Conservation (phyloP, 345 rosid genomes). For the Eucalyptus erythrocorys region DNA sequence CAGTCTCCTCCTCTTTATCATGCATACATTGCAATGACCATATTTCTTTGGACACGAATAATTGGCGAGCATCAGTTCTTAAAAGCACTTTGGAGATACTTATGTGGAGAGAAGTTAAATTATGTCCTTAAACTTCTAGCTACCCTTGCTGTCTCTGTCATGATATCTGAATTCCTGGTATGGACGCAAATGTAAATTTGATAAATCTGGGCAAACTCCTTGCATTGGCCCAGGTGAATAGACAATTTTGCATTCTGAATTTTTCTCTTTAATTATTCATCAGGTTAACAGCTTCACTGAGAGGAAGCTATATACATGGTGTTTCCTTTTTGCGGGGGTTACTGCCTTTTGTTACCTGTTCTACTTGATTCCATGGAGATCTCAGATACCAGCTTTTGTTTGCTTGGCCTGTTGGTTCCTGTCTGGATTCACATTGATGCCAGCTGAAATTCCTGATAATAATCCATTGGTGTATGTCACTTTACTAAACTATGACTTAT, state of each 20-base stretch:
- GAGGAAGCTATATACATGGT: slow-evolving; percentile 90
- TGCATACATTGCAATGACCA: slow-evolving; percentile 78
- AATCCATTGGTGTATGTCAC: slow-evolving; percentile 71
- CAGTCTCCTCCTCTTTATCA: slow-evolving; percentile 89
- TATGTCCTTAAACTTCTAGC: slow-evolving; percentile 42
- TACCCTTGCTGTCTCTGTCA: slow-evolving; percentile 30
- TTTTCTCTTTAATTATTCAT: slow-evolving; percentile 9
- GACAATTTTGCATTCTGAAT: background rate
- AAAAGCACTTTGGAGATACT: slow-evolving; percentile 49
- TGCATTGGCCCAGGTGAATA: background rate
- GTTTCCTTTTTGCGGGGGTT: slow-evolving; percentile 55
- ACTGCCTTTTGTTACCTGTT: slow-evolving; percentile 47
- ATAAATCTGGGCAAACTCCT: background rate
- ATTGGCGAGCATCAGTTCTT: slow-evolving; percentile 48
- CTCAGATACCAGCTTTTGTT: slow-evolving; percentile 66
- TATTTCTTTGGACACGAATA: slow-evolving; percentile 80
- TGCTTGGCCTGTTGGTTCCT: slow-evolving; percentile 69
- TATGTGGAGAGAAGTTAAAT: slow-evolving; percentile 29
- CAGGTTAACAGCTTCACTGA: slow-evolving; percentile 96
- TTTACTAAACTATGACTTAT: background rate
- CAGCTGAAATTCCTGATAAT: slow-evolving; percentile 95
- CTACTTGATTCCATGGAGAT: slow-evolving; percentile 62
- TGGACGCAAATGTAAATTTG: background rate
- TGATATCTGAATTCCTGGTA: slow-evolving; percentile 86
- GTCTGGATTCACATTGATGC: slow-evolving; percentile 86